These are phyloP conservation scores for Nannochloris sp. DNA, from an alignment of 139 green algal genomes.

Conservation along the genomic window DNA sequence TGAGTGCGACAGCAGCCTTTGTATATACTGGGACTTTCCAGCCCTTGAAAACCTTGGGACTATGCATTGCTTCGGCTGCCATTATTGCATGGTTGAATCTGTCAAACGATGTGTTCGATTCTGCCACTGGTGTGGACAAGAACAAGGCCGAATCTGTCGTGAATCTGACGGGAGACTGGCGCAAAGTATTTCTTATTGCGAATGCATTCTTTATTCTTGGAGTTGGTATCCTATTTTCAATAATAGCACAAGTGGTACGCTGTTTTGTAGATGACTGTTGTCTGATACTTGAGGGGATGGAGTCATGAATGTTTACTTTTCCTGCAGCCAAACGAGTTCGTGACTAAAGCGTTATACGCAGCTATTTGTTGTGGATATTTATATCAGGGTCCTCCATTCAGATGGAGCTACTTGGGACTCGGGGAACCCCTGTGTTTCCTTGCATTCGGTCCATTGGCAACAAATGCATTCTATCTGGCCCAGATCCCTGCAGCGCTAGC, in stretches of 20 bases:
- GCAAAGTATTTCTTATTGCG: conserved; percentile 28
- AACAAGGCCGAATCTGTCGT: conserved; percentile 89
- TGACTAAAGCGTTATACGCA: conserved; percentile 48
- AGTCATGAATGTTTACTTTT: conserved; percentile 1
- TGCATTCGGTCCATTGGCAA: conserved; percentile 89
- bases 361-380: conserved; percentile 86
- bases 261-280: background rate
- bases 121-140: conserved; percentile 79
- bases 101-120: conserved; percentile 95
- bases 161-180: conserved; percentile 49
- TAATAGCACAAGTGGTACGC: conserved; percentile 16
- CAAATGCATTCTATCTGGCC: conserved; percentile 84
- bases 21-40: conserved; percentile 29
- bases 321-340: conserved; percentile 21
- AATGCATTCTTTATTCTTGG: conserved; percentile 45
- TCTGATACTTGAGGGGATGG: background rate
- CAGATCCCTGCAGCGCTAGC: conserved; percentile 23
- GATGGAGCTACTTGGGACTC: conserved; percentile 89
- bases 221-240: conserved; percentile 33
- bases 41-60: conserved; percentile 16
- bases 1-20: conserved; percentile 41
- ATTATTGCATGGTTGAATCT: conserved; percentile 96
- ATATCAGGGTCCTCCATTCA: conserved; percentile 96
- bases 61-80: conserved; percentile 51
- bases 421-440: conserved; percentile 95